Conservation (phyloP, 2,329 filamentous ascomycete genomes). For the Xylariaceae sp. region DNA sequence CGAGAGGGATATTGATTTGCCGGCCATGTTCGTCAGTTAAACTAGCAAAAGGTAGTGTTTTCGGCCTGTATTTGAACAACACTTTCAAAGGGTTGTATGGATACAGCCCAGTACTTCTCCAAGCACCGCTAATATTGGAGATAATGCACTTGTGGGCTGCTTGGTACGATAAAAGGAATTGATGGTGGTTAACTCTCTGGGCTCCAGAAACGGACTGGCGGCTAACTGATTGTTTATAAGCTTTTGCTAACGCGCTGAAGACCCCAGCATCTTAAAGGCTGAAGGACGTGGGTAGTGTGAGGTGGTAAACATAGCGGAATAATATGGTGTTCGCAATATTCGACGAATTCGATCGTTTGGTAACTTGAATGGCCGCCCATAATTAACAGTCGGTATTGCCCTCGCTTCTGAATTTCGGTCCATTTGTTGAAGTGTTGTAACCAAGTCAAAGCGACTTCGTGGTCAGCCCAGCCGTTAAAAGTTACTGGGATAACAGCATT, state of each 20-base stretch:
- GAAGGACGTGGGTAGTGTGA: neutral
- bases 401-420: too few species aligned
- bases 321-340: neutral
- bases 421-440: too few species aligned
- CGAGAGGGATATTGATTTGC: neutral
- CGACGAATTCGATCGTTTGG: neutral
- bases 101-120: neutral
- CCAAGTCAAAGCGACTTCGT: too few species aligned
- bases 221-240: neutral
- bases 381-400: too few species aligned
- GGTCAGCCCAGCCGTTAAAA: too few species aligned
- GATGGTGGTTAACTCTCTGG: neutral
- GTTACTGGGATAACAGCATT: too few species aligned
- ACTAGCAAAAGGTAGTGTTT: neutral
- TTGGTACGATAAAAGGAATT: neutral
- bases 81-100: neutral
- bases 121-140: neutral
- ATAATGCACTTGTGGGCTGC: neutral
- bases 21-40: neutral
- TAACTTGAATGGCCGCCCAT: neutral
- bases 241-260: neutral
- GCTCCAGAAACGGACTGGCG: neutral
- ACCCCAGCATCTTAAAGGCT: neutral
- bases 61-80: neutral
- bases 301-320: neutral